A percentile compares a stretch with the other conserved stretches of the same genome.
phyloP scores from a whole-genome alignment of 2,329 filamentous ascomycete species.

The Nannizziopsis barbatae region DNA sequence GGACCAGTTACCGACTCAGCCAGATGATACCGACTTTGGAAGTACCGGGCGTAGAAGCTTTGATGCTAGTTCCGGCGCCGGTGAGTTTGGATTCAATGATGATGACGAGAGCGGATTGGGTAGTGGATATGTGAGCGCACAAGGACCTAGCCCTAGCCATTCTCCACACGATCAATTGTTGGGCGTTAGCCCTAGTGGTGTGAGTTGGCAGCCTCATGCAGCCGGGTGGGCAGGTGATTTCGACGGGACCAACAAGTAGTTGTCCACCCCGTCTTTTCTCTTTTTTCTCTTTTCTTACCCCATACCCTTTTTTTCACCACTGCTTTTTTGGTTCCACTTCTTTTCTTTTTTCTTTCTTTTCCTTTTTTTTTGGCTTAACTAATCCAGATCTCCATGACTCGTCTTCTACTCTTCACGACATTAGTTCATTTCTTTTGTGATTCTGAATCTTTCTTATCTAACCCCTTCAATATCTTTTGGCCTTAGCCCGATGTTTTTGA shows the following conservation, averaged over 20 bases:
- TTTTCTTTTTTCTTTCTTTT: neutral
- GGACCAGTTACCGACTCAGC: constrained; percentile 57
- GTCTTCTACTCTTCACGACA: neutral
- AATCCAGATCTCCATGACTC: constrained; percentile 14
- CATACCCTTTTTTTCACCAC: neutral
- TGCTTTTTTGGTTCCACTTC: neutral
- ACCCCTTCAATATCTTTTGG: neutral
- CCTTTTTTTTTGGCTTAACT: constrained; percentile 7
- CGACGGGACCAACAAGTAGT: constrained; percentile 6
- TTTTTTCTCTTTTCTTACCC: constrained; percentile 1
- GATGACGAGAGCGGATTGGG: constrained; percentile 33
- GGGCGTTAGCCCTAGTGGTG: constrained; percentile 19
- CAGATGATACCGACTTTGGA: constrained; percentile 40
- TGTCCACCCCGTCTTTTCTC: neutral
- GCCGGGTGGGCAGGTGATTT: constrained; percentile 10
- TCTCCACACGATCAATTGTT: constrained; percentile 16
- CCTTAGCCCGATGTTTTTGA: no score
- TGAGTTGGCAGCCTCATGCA: constrained; percentile 7
- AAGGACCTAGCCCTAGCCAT: constrained; percentile 24
- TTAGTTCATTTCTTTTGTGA: neutral
- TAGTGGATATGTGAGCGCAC: constrained; percentile 26
- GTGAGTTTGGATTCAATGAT: constrained; percentile 33
- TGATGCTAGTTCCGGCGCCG: constrained; percentile 33
- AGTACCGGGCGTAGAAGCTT: constrained; percentile 45
- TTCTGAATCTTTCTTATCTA: no score